Conservation (phyloP, 225 moss, liverwort and hornwort species). For the Thuidium tamariscinum region DNA sequence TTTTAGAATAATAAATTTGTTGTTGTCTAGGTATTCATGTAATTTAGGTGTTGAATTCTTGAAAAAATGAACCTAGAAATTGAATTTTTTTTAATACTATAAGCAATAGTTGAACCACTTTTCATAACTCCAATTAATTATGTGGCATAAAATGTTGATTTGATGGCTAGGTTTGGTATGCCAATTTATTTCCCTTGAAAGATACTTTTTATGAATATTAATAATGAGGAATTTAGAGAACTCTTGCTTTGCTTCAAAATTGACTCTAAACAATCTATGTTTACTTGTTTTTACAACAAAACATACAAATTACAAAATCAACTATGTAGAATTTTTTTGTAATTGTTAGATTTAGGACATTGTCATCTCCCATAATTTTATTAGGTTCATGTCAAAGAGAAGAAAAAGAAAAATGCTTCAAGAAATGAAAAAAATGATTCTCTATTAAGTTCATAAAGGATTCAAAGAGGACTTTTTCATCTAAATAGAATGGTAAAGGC, state of each 20-base stretch:
- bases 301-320: neutral
- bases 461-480: neutral
- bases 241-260: fast-evolving
- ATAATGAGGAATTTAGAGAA: neutral
- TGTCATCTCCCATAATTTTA: fast-evolving
- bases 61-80: neutral
- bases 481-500: neutral
- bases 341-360: fast-evolving
- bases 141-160: neutral
- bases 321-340: fast-evolving
- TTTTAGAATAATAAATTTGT: neutral
- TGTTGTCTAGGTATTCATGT: fast-evolving
- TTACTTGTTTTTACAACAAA: neutral
- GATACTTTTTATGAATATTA: neutral
- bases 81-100: neutral
- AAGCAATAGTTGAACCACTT: fast-evolving
- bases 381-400: neutral
- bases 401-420: fast-evolving
- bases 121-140: neutral
- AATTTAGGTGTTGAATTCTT: neutral
- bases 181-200: neutral
- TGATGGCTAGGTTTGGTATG: fast-evolving
- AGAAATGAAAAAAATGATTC: neutral
- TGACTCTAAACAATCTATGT: neutral
- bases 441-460: neutral